Evolutionary conservation across 2,329 filamentous ascomycete genomes (phyloP), one percentile per base, ranked within the genome.

Genomic region (Scolecobasidium constrictum): DNA sequence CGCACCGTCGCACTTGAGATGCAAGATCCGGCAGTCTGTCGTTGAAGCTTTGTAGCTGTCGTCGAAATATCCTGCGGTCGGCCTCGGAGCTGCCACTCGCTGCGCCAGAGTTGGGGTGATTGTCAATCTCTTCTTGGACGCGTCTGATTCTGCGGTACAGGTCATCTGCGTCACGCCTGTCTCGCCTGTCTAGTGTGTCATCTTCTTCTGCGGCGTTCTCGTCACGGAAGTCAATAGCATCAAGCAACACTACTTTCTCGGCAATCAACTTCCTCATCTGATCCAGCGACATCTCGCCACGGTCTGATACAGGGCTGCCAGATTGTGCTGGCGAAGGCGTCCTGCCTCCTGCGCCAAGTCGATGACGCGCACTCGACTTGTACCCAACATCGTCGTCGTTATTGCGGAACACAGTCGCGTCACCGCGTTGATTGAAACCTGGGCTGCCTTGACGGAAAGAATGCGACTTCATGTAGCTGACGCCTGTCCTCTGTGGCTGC

Each of bases 341-440:
- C 34, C 75, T 69, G 22, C 68, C 69, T 47, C 77, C 72, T 18
- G 55, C 61, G 33, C 84, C 86, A 44, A 93, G 66, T 50, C 92
- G 79, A 49, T 88, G 85, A 49, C 92, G 85, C 42, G 92, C 92
- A 60, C 88, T 95, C 11, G 92, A 96, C 52, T 82, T 83, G 57
- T 98, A 98, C 4, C 86, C 62, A 6, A 93, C 77, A 46, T 87
- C 83, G 52, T 94, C 86, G 53, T 94, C 87, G 51, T 96, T 92
- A 58, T 96, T 95, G 57, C 93, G 90, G 65, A 90, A 98, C 3
- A 96, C 83, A 0, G 92, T 98, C 3, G 84, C 92, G 65, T 98
- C 92, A 61, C 96, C 96, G 38, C 88, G 83, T 28, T 75, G 75
- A 35, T 67, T 67, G 35, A 69, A 69, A 38, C 72, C 65, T 2